Conservation (phyloP, 805 yeast genomes). For the Lipomyces sp. region DNA sequence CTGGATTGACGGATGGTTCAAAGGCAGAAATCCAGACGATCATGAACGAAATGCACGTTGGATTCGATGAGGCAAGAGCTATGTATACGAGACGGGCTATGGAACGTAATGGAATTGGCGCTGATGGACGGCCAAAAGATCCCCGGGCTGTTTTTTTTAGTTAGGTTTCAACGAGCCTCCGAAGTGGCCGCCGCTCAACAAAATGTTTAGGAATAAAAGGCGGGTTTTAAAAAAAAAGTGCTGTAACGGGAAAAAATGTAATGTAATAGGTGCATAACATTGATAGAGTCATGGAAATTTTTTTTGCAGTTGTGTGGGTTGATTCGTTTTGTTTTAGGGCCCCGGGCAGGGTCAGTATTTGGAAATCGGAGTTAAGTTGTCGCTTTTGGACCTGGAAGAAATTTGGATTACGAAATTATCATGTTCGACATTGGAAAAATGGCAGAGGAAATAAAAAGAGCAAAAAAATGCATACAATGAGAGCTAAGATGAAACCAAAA, state of each 20-base stretch:
- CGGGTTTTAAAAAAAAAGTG: background rate
- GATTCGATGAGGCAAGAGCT: constrained; percentile 74
- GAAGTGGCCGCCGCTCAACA: too few relatives aligned
- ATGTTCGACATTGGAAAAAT: background rate
- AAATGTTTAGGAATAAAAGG: too few relatives aligned
- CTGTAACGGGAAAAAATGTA: background rate
- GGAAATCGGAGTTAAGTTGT: background rate
- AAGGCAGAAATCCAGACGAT: constrained; percentile 56
- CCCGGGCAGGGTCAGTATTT: background rate
- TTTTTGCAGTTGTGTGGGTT: background rate
- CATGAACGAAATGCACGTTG: constrained; percentile 57
- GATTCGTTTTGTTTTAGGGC: background rate
- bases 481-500: background rate
- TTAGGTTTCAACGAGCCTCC: constrained; percentile 8
- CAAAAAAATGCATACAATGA: too few relatives aligned
- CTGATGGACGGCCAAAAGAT: constrained; percentile 70
- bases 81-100: constrained; percentile 55
- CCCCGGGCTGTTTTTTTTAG: constrained; percentile 58
- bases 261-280: background rate
- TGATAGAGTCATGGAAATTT: background rate
- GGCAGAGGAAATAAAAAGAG: too few relatives aligned
- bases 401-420: background rate
- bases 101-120: constrained; percentile 58
- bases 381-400: constrained; percentile 4
- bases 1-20: constrained; percentile 64